Evolutionary conservation across 768 basidiomycete genomes (phyloP).

Genomic region (Suillus occidentalis): DNA sequence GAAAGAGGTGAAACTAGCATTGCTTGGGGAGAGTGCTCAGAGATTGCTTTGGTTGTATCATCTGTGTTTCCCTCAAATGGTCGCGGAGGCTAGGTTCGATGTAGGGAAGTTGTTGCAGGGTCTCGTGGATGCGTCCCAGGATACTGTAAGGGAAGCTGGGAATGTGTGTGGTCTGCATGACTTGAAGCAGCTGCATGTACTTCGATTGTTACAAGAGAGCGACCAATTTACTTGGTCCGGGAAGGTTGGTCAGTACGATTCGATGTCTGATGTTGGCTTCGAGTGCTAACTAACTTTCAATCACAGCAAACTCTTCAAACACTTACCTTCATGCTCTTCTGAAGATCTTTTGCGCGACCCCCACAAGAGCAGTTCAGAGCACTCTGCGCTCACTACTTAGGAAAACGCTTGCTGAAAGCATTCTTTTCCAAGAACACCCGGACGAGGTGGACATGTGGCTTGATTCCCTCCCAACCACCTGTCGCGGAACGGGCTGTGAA

Average conservation of each 20-base stretch:
- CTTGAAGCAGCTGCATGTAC: constrained; percentile 72
- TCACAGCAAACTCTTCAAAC: constrained; percentile 46
- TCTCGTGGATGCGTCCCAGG: constrained; percentile 48
- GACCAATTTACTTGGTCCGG: constrained; percentile 80
- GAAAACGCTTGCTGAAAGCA: constrained; percentile 65
- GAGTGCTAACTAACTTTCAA: constrained; percentile 6
- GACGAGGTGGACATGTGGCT: constrained; percentile 79
- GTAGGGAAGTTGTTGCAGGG: constrained; percentile 72
- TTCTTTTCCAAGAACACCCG: constrained; percentile 78
- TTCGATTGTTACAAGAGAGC: constrained; percentile 71
- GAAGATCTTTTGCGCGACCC: constrained; percentile 53
- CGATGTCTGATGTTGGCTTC: neutral
- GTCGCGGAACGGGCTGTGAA: constrained; percentile 34
- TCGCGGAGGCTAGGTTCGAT: constrained; percentile 83
- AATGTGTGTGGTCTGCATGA: constrained; percentile 43
- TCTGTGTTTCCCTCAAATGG: constrained; percentile 65
- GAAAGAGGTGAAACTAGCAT: constrained; percentile 45
- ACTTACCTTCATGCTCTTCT: constrained; percentile 77
- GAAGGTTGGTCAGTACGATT: constrained; percentile 57
- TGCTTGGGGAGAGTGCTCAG: constrained; percentile 80
- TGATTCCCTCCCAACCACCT: constrained; percentile 50
- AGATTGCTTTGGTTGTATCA: constrained; percentile 87
- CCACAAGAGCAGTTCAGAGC: constrained; percentile 51
- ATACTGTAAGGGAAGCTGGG: constrained; percentile 52
- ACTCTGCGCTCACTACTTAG: constrained; percentile 54